Conservation (phyloP, 768 basidiomycete species). For the Xerocomellus chrysenteron region DNA sequence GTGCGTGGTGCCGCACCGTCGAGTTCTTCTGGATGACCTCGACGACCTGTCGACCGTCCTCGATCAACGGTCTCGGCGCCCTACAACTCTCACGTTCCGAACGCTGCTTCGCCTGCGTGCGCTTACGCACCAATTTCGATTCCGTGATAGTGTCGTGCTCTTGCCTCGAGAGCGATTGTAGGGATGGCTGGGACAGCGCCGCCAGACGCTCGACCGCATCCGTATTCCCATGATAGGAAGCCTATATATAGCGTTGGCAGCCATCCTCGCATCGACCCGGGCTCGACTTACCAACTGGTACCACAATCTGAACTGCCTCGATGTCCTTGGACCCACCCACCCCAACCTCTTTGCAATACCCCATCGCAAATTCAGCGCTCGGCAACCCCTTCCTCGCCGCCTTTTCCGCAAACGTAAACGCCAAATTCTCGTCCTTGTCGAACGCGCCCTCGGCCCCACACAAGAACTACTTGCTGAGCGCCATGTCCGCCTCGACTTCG, state of each 20-base stretch:
- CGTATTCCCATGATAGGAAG: slow-evolving; percentile 71
- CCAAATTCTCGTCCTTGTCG: slow-evolving; percentile 84
- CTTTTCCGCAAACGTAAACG: slow-evolving; percentile 89
- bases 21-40: slow-evolving; percentile 57
- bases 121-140: slow-evolving; percentile 74
- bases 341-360: slow-evolving; percentile 92
- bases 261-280: neutral
- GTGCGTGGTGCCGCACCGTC: slow-evolving; percentile 16
- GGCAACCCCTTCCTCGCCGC: slow-evolving; percentile 72
- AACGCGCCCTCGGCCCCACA: slow-evolving; percentile 78
- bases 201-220: slow-evolving; percentile 76
- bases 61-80: slow-evolving; percentile 15
- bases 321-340: slow-evolving; percentile 72
- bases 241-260: slow-evolving; percentile 39
- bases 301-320: slow-evolving; percentile 67
- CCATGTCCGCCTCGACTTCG: slow-evolving; percentile 95
- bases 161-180: slow-evolving; percentile 66
- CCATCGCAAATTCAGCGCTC: slow-evolving; percentile 92
- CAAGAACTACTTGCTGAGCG: slow-evolving; percentile 94
- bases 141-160: slow-evolving; percentile 84
- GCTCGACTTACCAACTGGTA: slow-evolving; percentile 56
- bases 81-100: slow-evolving; percentile 32
- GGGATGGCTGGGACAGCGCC: slow-evolving; percentile 62
- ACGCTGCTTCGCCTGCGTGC: slow-evolving; percentile 69
- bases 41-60: slow-evolving; percentile 46